phyloP scores from a whole-genome alignment of 805 yeast species.

The Metschnikowia kofuensis region DNA sequence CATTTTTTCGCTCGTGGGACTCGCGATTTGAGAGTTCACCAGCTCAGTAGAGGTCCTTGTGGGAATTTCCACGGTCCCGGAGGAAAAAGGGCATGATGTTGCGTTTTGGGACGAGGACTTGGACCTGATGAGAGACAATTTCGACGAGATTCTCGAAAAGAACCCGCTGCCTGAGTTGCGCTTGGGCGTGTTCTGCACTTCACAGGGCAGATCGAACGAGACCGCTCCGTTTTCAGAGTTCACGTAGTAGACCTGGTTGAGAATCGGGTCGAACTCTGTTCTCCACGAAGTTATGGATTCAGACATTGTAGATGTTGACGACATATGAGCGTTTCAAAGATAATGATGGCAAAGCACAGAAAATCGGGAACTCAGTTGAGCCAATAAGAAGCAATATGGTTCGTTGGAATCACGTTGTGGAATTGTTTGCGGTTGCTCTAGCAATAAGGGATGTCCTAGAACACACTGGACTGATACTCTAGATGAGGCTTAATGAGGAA shows the following conservation, averaged over 20 bases:
- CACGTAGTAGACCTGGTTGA: constrained; percentile 17
- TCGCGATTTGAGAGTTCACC: neutral
- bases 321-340: no score
- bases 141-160: constrained; percentile 11
- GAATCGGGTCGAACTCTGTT: constrained; percentile 15
- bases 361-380: no score
- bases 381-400: no score
- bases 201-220: constrained; percentile 20
- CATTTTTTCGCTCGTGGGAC: neutral
- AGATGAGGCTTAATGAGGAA: no score
- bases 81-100: neutral
- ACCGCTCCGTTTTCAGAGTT: constrained; percentile 14
- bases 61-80: neutral
- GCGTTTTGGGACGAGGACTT: constrained; percentile 4
- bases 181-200: constrained; percentile 13
- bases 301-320: neutral
- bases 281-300: constrained; percentile 6
- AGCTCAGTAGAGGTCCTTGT: neutral
- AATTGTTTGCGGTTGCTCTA: no score
- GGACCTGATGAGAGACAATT: constrained; percentile 10
- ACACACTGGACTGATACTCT: no score
- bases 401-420: no score
- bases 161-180: constrained; percentile 5
- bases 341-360: no score
- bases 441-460: no score